Evolutionary conservation across 306 rosid species (phyloP), one percentile per base, ranked within the genome.

Genomic region (Ormosia semicastrata): DNA sequence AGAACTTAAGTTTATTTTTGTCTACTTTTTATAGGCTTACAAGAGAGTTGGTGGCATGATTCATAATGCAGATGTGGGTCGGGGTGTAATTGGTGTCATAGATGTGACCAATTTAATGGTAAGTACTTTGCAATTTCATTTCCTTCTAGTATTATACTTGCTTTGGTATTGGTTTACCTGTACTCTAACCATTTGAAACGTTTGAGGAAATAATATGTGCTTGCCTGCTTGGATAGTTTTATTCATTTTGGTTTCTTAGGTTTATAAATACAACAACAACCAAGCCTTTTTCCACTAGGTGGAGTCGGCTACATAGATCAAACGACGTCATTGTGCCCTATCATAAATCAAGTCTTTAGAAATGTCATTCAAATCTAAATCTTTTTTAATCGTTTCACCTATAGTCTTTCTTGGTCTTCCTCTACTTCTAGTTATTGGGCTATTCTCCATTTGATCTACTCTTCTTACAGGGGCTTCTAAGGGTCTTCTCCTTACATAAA

Each of bases 41-140:
- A 89, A 89, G 82, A 87, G 92, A 83, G 89, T 89, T 81, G 90
- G 92, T 52, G 89, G 89, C 59, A 85, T 87, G 92, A 74, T 77
- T 75, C 89, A 87, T 34, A 80, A 44, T 78, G 90, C 88, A 30
- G 92, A 84, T 82, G 82, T 81, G 36, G 89, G 89, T 13, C 89
- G 90, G 5, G 92, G 92, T 63, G 89, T 89, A 49, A 83, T 89
- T 65, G 92, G 92, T 60, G 92, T 89, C 56, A 75, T 85, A n/a
- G 90, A 89, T 81, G 89, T 89, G 67, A 83, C 89, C 46, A 78
- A 77, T 77, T 47, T 89, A 75, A 87, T 89, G 86, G 92, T 89
- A 81, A 52, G 80, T 14, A 68, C 18, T 71, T 67, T 72, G 24
- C 18, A 12, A 58, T 82, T 75, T 36, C 34, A 71, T 73, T 66